Conservation (phyloP, 805 yeast species). For the Wilhelminamyces savonicus region DNA sequence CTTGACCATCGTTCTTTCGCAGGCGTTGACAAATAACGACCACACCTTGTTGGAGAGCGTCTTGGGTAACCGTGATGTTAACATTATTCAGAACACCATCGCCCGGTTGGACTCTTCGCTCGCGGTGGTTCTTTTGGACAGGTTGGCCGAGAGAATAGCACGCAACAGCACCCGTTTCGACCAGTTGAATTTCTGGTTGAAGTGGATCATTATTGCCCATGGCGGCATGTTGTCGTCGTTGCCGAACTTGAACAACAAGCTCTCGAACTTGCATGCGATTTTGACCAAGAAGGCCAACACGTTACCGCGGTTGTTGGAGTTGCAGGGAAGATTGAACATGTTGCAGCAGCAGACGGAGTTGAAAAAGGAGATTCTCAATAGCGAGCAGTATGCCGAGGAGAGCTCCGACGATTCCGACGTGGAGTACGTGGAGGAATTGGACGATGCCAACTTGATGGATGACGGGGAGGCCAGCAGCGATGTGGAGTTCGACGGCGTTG, state of each 20-base stretch:
- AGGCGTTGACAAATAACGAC: conserved; percentile 84
- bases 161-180: conserved; percentile 46
- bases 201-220: conserved; percentile 50
- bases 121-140: conserved; percentile 45
- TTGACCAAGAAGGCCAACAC: conserved; percentile 43
- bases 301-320: conserved; percentile 44
- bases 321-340: conserved; percentile 45
- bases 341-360: conserved; percentile 38
- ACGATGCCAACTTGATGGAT: conserved; percentile 35
- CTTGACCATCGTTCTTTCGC: conserved; percentile 76
- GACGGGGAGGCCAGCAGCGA: conserved; percentile 6
- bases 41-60: conserved; percentile 82
- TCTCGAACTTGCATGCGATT: conserved; percentile 41
- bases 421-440: conserved; percentile 69
- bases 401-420: conserved; percentile 40
- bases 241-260: conserved; percentile 36
- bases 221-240: conserved; percentile 44
- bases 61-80: conserved; percentile 48
- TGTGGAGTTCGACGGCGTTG: conserved; percentile 1
- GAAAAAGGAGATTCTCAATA: conserved; percentile 32
- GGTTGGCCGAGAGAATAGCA: conserved; percentile 46
- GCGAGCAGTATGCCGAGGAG: conserved; percentile 20
- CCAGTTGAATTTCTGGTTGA: conserved; percentile 48
- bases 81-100: conserved; percentile 44
- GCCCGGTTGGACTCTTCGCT: conserved; percentile 42